Base-by-base conservation (phyloP, 106 monocot genomes). In the Platanthera guangdongensis region DNA sequence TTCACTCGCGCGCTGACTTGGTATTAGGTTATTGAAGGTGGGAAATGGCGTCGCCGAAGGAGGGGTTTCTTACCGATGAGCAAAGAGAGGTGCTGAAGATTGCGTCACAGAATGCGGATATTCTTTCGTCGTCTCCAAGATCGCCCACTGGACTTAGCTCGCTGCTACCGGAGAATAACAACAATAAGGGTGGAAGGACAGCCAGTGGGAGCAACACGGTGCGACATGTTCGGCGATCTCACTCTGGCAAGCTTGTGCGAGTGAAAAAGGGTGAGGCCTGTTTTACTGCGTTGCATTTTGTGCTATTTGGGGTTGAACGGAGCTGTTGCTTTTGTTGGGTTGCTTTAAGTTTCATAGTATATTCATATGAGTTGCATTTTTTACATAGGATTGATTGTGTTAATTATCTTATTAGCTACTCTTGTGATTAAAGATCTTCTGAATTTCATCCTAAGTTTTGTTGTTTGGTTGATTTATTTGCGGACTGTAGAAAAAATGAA, bases 21-120 rank as follows among this genome's bases (percentile, higher is more conserved):
- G 57, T 50, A 1, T 21, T 70, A 15, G 68, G 50, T 12, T 72
- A 16, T 67, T n/a, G 47, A 67, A 32, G 45, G 22, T 4, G 51
- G 70, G 68, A 9, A 72, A 91, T 91, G 91, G 72, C 88, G 51
- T 88, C 88, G 75, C 82, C 91, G 52, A 88, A 80, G 85, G 83
- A 91, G 13, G 91, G 91, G 57, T 91, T 91, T 47, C 70, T 91
- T 69, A 91, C 91, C 51, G 84, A 88, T 3, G 81, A 86, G 80
- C 91, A 91, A 84, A 77, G 91, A 77, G 86, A 86, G 91, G 80
- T 82, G 68, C 47, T 91, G 75, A 86, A 84, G 82, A 80, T 86
- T 4, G 91, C 86, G 28, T 63, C 84, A 22, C 84, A 88, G 78
- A 86, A 84, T 60, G 88, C 82, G n/a, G 91, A 91, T 74, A 77